Conservation (phyloP, 164 flowering plant genomes). For the Dillenia suffruticosa region DNA sequence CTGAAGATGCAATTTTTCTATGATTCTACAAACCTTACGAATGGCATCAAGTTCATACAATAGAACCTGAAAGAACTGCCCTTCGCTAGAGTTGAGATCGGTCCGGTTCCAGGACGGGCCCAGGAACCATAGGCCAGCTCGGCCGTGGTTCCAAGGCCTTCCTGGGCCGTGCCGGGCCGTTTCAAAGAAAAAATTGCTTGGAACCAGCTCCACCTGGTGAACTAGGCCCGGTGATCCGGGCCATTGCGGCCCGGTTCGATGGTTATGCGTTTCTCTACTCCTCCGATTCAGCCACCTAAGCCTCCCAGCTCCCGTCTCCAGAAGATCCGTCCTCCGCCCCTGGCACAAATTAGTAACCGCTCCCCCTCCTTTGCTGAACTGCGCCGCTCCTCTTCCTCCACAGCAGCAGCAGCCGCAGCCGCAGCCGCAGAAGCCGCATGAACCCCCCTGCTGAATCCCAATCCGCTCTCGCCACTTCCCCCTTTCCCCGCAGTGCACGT, state of each 20-base stretch:
- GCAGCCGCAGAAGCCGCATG: background rate
- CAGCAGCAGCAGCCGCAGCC: background rate
- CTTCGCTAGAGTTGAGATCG: slow-evolving; percentile 56
- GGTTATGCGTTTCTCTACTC: slow-evolving; percentile 24
- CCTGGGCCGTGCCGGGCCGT: too few species aligned
- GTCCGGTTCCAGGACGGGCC: too few species aligned
- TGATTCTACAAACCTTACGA: slow-evolving; percentile 32
- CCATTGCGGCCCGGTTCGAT: too few species aligned
- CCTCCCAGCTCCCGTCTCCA: slow-evolving; percentile 81
- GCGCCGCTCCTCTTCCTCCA: slow-evolving; percentile 13
- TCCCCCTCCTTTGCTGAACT: slow-evolving; percentile 38
- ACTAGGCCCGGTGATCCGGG: too few species aligned
- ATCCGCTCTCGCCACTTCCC: slow-evolving; percentile 75
- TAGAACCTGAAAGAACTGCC: slow-evolving; percentile 51
- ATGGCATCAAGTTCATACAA: slow-evolving; percentile 51
- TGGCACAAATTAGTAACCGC: slow-evolving; percentile 50
- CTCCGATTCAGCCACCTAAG: slow-evolving; percentile 48
- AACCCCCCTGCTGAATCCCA: background rate
- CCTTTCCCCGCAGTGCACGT: slow-evolving; percentile 77
- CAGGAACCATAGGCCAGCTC: too few species aligned
- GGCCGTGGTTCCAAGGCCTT: too few species aligned
- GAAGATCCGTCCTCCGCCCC: slow-evolving; percentile 91
- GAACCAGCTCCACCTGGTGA: too few species aligned
- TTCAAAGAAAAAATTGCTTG: too few species aligned
- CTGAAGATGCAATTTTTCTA: too few species aligned